A percentile compares a stretch with the other conserved stretches of the same genome.
Conservation (phyloP, 768 basidiomycete species). For the Scleroderma citrinum region DNA sequence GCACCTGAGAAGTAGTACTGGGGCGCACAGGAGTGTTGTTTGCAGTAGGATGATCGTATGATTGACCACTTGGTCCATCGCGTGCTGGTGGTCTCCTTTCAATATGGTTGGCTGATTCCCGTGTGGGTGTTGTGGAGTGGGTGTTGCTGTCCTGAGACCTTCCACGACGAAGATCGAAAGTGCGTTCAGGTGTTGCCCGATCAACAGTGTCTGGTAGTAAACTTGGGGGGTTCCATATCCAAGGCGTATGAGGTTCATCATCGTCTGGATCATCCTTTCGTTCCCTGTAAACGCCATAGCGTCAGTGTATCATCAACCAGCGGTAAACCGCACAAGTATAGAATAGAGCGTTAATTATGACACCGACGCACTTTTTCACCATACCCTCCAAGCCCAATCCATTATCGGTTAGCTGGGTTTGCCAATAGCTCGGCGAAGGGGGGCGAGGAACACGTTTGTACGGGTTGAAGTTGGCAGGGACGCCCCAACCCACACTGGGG, state of each 20-base stretch:
- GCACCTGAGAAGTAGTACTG: slow-evolving; percentile 5
- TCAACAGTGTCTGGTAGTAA: slow-evolving; percentile 27
- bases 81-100: slow-evolving; percentile 11
- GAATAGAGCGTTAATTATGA: background rate
- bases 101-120: slow-evolving; percentile 15
- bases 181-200: slow-evolving; percentile 25
- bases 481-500: slow-evolving; percentile 24
- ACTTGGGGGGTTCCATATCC: slow-evolving; percentile 64
- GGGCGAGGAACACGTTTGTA: slow-evolving; percentile 59
- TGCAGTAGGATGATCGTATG: background rate
- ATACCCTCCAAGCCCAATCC: slow-evolving; percentile 61
- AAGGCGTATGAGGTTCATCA: slow-evolving; percentile 51
- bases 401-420: slow-evolving; percentile 52
- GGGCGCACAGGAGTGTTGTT: background rate
- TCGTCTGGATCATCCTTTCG: slow-evolving; percentile 30
- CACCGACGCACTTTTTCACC: slow-evolving; percentile 47
- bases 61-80: slow-evolving; percentile 4
- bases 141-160: slow-evolving; percentile 16
- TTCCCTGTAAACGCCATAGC: slow-evolving; percentile 12
- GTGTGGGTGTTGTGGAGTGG: slow-evolving; percentile 11
- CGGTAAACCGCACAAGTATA: background rate
- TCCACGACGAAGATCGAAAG: slow-evolving; percentile 19
- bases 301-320: slow-evolving; percentile 2
- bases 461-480: slow-evolving; percentile 42
- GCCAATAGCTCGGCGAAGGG: slow-evolving; percentile 62